These are phyloP conservation scores for Adansonia digitata DNA, from an alignment of 345 rosid genomes.

Conservation along the genomic window DNA sequence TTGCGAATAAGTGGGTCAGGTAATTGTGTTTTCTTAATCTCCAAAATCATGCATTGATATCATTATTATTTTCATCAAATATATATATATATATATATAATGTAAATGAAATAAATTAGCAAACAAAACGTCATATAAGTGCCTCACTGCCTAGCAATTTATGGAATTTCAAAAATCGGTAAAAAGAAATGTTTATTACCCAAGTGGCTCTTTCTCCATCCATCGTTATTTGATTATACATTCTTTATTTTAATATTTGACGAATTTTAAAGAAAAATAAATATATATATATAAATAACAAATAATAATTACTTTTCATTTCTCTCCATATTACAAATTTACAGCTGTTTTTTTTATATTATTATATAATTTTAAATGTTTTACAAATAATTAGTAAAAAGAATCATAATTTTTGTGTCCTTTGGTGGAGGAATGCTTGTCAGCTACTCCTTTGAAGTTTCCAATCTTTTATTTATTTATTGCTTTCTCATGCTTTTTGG, in stretches of 20 bases:
- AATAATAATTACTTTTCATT: too few species aligned
- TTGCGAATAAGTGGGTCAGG: background rate
- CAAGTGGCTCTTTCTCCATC: too few species aligned
- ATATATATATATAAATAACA: too few species aligned
- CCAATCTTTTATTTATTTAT: constrained; percentile 24
- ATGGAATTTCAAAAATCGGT: constrained; percentile 10
- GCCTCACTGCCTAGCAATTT: constrained; percentile 9
- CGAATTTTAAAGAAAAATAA: background rate
- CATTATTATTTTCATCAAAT: background rate
- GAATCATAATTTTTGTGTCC: constrained; percentile 43
- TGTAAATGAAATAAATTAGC: background rate
- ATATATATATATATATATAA: background rate
- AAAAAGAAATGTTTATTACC: constrained; percentile 22
- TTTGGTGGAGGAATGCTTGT: constrained; percentile 89
- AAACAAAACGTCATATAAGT: background rate
- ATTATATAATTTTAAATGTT: constrained; percentile 21
- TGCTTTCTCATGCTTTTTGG: constrained; percentile 17
- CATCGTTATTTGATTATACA: too few species aligned
- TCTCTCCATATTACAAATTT: constrained; percentile 1
- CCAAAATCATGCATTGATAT: background rate
- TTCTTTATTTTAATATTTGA: constrained; percentile 16
- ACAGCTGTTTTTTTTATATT: constrained; percentile 28
- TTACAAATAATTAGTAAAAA: constrained; percentile 14
- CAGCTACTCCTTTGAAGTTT: constrained; percentile 91
- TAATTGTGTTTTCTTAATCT: background rate